Base-by-base conservation (phyloP, 2,329 filamentous ascomycete genomes). In the Colletotrichum spinosum region DNA sequence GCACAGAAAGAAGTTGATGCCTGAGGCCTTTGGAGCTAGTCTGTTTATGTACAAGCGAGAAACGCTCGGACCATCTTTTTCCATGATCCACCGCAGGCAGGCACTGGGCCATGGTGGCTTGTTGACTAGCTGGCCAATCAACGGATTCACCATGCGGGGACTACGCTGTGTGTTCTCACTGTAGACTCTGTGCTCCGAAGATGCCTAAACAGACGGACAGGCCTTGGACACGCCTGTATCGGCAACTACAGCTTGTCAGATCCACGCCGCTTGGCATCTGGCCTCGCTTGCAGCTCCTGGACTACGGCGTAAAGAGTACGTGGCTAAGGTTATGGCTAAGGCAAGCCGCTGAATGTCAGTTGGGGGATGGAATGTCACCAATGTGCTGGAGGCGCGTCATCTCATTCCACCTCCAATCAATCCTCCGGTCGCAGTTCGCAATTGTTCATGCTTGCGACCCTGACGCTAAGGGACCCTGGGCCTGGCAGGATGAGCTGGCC, bases 1-100 rank as follows among this genome's bases (percentile, higher is more conserved):
- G 79, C 78, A 82, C 79, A 78, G 64, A 41, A 58, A 50, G 37
- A 51, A 17, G 45, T 55, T 42, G 8, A 0, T 75, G 73, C 75
- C 74, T 72, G 72, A 70, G 74, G 69, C 70, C 60, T 0, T 0
- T 1, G 0, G 6, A 41, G 35, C 63, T 66, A 66, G 42, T 13
- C 52, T 57, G 33, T 33, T 66, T 63, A 57, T 52, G 48, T 62
- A 57, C 48, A 66, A 66, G 63, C 63, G 58, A 66, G 35, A 12
- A 25, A 25, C 58, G 63, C 63, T 57, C 48, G 63, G 63, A 46
- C 63, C 63, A 66, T 13, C 3, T 49, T 48, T 13, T 57, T 57
- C 42, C 53, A 42, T 48, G 52, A 17, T 53, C 50, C 44, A 49
- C 48, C 42, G 63, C 60, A 62, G 55, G 25, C 46, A 65, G 62